These are phyloP conservation scores for Nannizzia gypsea DNA, from an alignment of 2,329 filamentous ascomycete genomes.

Conservation along the genomic window DNA sequence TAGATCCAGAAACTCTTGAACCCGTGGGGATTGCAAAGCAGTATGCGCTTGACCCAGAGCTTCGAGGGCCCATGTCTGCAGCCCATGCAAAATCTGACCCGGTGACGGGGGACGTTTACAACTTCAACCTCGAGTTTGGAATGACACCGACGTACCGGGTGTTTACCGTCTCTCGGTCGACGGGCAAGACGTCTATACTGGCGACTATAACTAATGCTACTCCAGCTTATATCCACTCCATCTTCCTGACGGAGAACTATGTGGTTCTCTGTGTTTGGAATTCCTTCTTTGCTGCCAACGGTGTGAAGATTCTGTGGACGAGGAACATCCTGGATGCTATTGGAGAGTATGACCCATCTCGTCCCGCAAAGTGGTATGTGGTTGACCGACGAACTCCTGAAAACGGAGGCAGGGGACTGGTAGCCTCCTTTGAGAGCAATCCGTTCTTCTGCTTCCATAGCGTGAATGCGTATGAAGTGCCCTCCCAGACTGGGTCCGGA, in stretches of 20 bases:
- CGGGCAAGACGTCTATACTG: conserved; percentile 57
- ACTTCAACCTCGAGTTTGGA: conserved; percentile 64
- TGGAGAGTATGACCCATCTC: conserved; percentile 46
- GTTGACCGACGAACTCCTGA: conserved; percentile 46
- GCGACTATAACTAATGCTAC: conserved; percentile 48
- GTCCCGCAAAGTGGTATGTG: conserved; percentile 58
- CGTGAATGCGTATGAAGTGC: conserved; percentile 63
- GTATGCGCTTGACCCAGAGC: conserved; percentile 49
- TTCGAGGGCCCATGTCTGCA: conserved; percentile 55
- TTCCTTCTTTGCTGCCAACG: conserved; percentile 47
- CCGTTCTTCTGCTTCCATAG: conserved; percentile 71
- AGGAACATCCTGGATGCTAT: conserved; percentile 59
- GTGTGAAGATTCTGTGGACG: conserved; percentile 51
- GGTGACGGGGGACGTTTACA: conserved; percentile 62
- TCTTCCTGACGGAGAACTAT: conserved; percentile 60
- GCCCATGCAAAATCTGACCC: conserved; percentile 64
- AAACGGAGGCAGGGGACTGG: conserved; percentile 47
- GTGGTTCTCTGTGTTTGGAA: conserved; percentile 64
- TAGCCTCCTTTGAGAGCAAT: conserved; percentile 55
- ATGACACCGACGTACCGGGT: conserved; percentile 51
- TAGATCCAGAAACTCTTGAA: conserved; percentile 61
- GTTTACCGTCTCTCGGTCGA: conserved; percentile 52
- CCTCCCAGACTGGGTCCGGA: conserved; percentile 23
- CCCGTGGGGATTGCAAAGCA: conserved; percentile 55
- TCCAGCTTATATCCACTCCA: conserved; percentile 69